phyloP scores from a whole-genome alignment of 352 stramenopile genomes.

The Phytophthora lateralis region DNA sequence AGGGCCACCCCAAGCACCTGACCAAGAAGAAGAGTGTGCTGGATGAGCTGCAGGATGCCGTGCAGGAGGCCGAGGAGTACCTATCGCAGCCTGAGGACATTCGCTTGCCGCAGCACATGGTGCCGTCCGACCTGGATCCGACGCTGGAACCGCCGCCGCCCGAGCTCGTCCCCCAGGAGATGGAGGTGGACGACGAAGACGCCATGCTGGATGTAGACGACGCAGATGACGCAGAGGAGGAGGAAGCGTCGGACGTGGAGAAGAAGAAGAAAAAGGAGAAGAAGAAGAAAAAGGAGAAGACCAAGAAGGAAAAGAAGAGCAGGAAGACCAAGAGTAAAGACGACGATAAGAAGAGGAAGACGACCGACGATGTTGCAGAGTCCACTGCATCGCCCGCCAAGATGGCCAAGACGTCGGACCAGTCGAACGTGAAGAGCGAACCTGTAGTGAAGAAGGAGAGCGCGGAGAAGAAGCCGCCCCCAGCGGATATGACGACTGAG shows the following conservation, averaged over 20 bases:
- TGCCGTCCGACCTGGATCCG: slow-evolving; percentile 84
- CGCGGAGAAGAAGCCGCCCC: slow-evolving; percentile 30
- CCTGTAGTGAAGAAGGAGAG: slow-evolving; percentile 5
- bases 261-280: slow-evolving; percentile 45
- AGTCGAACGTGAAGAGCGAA: slow-evolving; percentile 47
- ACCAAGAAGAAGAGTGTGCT: slow-evolving; percentile 67
- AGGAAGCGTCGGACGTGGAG: slow-evolving; percentile 19
- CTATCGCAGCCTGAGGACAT: slow-evolving; percentile 77
- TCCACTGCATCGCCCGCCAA: slow-evolving; percentile 39
- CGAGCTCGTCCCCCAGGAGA: slow-evolving; percentile 24
- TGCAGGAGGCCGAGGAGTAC: slow-evolving; percentile 83
- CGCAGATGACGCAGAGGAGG: slow-evolving; percentile 34
- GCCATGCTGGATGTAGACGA: slow-evolving; percentile 33
- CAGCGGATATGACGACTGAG: slow-evolving; percentile 42
- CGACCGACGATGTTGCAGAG: slow-evolving; percentile 34
- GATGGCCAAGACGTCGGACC: slow-evolving; percentile 45
- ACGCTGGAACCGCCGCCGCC: slow-evolving; percentile 67
- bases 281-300: slow-evolving; percentile 24
- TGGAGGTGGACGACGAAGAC: slow-evolving; percentile 32
- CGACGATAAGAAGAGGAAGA: slow-evolving; percentile 47
- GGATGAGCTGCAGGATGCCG: slow-evolving; percentile 52
- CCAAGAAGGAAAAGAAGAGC: slow-evolving; percentile 46
- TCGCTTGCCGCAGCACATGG: slow-evolving; percentile 73
- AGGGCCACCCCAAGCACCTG: slow-evolving; percentile 69
- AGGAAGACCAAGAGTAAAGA: slow-evolving; percentile 42